phyloP scores from a whole-genome alignment of 768 basidiomycete genomes.

The Podaxis mareebaensis region DNA sequence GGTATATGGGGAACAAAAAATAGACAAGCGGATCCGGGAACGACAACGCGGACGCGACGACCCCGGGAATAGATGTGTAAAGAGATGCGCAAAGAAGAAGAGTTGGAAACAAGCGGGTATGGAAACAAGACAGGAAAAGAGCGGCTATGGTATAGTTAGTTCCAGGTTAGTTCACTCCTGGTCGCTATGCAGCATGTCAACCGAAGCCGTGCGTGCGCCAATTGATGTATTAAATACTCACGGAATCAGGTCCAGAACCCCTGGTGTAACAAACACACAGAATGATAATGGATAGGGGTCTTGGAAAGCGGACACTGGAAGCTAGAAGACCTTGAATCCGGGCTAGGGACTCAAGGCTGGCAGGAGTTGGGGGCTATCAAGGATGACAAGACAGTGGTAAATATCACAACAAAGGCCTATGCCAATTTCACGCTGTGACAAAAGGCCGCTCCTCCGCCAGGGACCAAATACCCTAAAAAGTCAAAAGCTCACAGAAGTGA shows the following conservation, averaged over 20 bases:
- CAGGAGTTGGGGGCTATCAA: not conserved
- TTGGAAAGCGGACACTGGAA: not conserved
- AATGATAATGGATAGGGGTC: not conserved
- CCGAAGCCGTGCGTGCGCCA: conserved; percentile 6
- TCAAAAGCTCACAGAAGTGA: conserved; percentile 3
- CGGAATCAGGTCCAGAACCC: conserved; percentile 11
- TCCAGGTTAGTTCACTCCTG: conserved; percentile 3
- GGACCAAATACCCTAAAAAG: conserved; percentile 10
- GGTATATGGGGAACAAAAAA: conserved; percentile 13
- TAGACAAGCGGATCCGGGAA: conserved; percentile 11
- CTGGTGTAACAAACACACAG: not conserved
- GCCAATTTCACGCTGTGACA: not conserved
- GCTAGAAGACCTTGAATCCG: not conserved
- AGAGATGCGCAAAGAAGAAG: not conserved
- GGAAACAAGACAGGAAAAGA: not conserved
- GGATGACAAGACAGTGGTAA: not conserved
- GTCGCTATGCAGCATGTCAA: conserved; percentile 16
- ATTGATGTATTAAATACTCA: conserved; percentile 2
- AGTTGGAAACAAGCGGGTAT: not conserved
- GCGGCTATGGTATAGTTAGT: not conserved
- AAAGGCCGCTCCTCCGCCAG: not conserved
- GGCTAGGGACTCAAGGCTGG: not conserved
- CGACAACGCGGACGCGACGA: not conserved
- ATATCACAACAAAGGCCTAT: not conserved
- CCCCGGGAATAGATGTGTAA: not conserved